Conservation (phyloP, 139 green algal species). For the Auxenochlorella pyrenoidosa region DNA sequence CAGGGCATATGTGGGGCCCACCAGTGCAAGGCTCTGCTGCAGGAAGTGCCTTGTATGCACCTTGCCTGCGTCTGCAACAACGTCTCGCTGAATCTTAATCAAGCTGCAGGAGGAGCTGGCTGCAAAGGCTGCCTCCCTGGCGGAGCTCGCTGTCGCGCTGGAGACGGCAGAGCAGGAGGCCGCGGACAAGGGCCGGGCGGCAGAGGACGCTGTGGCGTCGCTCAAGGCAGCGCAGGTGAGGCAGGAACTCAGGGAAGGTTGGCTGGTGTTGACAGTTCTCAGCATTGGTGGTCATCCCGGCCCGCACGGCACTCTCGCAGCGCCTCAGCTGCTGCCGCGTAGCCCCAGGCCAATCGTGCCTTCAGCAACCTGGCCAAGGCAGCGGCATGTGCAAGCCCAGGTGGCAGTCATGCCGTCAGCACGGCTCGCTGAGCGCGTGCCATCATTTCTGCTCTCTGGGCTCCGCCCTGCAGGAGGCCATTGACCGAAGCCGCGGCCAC, state of each 20-base stretch:
- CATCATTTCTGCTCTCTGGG: too few relatives aligned
- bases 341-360: too few relatives aligned
- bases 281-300: too few relatives aligned
- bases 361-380: too few relatives aligned
- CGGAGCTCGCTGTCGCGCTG: neutral
- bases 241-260: neutral
- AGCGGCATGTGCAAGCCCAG: too few relatives aligned
- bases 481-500: constrained; percentile 1
- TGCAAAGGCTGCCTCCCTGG: neutral
- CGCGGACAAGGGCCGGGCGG: neutral
- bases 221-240: constrained; percentile 1
- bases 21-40: too few relatives aligned
- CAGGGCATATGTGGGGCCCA: too few relatives aligned
- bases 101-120: constrained; percentile 8
- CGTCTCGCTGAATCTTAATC: neutral
- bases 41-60: neutral
- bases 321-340: too few relatives aligned
- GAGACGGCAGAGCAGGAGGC: neutral
- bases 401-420: too few relatives aligned
- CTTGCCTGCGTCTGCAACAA: neutral
- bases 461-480: neutral
- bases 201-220: neutral
- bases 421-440: too few relatives aligned
- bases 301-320: too few relatives aligned
- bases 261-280: too few relatives aligned